These are phyloP conservation scores for Citropsis articulata DNA, from an alignment of 345 rosid species.

Conservation along the genomic window DNA sequence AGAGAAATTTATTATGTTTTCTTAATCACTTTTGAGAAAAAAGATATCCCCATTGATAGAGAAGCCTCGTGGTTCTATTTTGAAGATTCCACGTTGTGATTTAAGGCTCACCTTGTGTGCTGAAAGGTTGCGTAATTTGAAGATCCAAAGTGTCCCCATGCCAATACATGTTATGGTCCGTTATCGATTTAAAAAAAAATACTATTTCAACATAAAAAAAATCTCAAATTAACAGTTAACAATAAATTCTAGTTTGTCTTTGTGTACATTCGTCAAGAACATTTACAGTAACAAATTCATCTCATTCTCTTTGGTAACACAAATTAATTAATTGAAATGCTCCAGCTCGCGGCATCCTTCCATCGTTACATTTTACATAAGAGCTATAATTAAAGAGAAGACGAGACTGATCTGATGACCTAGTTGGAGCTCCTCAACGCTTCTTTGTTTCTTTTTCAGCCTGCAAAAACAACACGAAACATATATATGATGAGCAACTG, in stretches of 20 bases:
- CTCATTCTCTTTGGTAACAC: background rate
- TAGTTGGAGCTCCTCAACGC: slow-evolving; percentile 22
- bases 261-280: background rate
- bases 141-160: background rate
- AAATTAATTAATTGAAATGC: no score
- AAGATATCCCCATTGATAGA: background rate
- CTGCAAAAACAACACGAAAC: slow-evolving; percentile 33
- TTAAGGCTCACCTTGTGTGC: background rate
- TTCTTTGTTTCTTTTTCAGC: slow-evolving; percentile 85
- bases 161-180: background rate
- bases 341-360: background rate
- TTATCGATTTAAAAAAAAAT: background rate
- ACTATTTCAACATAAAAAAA: background rate
- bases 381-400: background rate
- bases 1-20: no score
- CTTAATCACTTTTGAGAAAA: background rate
- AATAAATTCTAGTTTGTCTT: background rate
- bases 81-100: background rate
- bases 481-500: background rate
- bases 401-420: background rate
- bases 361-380: background rate
- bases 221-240: background rate
- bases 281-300: background rate
- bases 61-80: background rate
- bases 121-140: no score